Conservation (phyloP, 2,329 filamentous ascomycete species). For the Neofusicoccum umdonicola region DNA sequence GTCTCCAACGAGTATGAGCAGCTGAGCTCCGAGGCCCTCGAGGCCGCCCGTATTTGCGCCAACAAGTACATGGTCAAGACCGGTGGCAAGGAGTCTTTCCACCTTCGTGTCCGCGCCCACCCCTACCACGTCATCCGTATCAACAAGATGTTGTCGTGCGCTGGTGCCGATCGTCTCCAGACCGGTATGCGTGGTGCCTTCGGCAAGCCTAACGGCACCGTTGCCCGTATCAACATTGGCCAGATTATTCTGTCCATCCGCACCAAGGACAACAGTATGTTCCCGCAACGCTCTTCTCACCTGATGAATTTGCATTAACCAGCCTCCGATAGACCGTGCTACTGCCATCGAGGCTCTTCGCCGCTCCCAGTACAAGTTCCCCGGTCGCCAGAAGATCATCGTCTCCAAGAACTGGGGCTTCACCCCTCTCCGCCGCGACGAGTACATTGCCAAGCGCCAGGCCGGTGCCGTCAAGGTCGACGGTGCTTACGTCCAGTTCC, state of each 20-base stretch:
- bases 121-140: slow-evolving; percentile 99
- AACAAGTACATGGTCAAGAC: slow-evolving; percentile 87
- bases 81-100: slow-evolving; percentile 70
- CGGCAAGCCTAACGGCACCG: slow-evolving; percentile 98
- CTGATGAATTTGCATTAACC: background rate
- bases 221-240: slow-evolving; percentile 99
- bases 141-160: slow-evolving; percentile 99
- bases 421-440: slow-evolving; percentile 95
- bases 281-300: background rate
- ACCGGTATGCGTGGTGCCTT: slow-evolving; percentile 99
- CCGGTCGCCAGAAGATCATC: slow-evolving; percentile 99
- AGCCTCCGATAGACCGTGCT: slow-evolving; percentile 60
- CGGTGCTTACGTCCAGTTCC: slow-evolving; percentile 99
- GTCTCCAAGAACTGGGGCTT: slow-evolving; percentile 99
- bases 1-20: slow-evolving; percentile 99
- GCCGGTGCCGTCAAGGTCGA: slow-evolving; percentile 93
- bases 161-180: slow-evolving; percentile 99
- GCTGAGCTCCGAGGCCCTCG: slow-evolving; percentile 98
- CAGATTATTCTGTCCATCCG: slow-evolving; percentile 98
- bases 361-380: slow-evolving; percentile 99
- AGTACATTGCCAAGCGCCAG: slow-evolving; percentile 94
- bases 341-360: slow-evolving; percentile 97
- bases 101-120: slow-evolving; percentile 78
- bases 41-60: slow-evolving; percentile 99
- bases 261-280: slow-evolving; percentile 75